Evolutionary conservation across 805 yeast species (phyloP).

Genomic region (Candida corydali): DNA sequence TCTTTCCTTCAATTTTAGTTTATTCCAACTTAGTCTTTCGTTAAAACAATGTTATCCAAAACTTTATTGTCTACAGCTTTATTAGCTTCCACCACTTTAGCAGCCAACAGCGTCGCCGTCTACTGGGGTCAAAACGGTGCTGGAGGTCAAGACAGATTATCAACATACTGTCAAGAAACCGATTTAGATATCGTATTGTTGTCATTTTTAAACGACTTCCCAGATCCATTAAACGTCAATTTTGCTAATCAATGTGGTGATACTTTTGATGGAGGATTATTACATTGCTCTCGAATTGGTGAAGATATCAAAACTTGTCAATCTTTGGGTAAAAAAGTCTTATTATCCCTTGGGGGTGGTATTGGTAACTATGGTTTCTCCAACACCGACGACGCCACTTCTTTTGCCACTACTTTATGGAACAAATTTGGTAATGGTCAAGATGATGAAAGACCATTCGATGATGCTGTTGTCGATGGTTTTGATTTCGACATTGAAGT

Average conservation of each 20-base stretch:
- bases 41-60: slow-evolving; percentile 8
- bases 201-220: slow-evolving; percentile 64
- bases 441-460: slow-evolving; percentile 22
- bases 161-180: slow-evolving; percentile 55
- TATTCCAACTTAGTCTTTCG: slow-evolving; percentile 5
- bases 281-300: slow-evolving; percentile 34
- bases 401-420: slow-evolving; percentile 41
- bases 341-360: slow-evolving; percentile 60
- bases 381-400: slow-evolving; percentile 49
- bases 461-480: slow-evolving; percentile 29
- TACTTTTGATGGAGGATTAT: slow-evolving; percentile 36
- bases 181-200: slow-evolving; percentile 66
- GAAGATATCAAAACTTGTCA: slow-evolving; percentile 73
- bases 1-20: neutral
- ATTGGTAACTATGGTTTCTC: slow-evolving; percentile 44
- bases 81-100: slow-evolving; percentile 9
- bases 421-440: slow-evolving; percentile 30
- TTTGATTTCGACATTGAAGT: slow-evolving; percentile 31
- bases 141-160: slow-evolving; percentile 22
- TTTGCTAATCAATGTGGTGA: slow-evolving; percentile 18
- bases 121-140: slow-evolving; percentile 20
- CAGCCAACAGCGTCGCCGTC: slow-evolving; percentile 16
- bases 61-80: slow-evolving; percentile 10
- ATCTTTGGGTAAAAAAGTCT: slow-evolving; percentile 62
- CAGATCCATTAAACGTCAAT: slow-evolving; percentile 23